These are phyloP conservation scores for Syzygium syzygioides DNA, from an alignment of 441 rosid species.

Conservation along the genomic window DNA sequence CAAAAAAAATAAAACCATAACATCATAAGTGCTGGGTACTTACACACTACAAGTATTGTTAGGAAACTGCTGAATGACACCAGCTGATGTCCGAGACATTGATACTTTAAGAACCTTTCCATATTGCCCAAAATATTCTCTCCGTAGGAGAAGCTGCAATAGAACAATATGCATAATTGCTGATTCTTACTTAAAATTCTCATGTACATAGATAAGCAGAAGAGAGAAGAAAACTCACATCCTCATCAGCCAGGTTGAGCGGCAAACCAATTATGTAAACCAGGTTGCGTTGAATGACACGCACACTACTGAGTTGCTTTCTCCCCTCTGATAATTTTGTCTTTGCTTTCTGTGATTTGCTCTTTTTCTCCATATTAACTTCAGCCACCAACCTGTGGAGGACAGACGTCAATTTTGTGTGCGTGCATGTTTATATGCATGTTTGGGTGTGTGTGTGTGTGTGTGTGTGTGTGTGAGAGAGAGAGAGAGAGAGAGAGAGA, in stretches of 20 bases:
- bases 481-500: background rate
- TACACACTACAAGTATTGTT: constrained; percentile 74
- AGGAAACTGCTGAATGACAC: constrained; percentile 63
- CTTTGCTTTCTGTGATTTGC: constrained; percentile 45
- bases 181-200: background rate
- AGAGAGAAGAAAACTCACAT: constrained; percentile 17
- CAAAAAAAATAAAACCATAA: background rate
- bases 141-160: constrained; percentile 42
- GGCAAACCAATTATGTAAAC: constrained; percentile 62
- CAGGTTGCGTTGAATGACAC: constrained; percentile 51
- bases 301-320: constrained; percentile 36
- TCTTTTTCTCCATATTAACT: constrained; percentile 38
- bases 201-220: background rate
- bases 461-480: background rate
- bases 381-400: constrained; percentile 37
- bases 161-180: background rate
- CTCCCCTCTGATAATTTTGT: constrained; percentile 47
- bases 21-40: constrained; percentile 6
- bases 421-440: background rate
- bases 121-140: constrained; percentile 76
- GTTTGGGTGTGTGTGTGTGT: background rate
- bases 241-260: constrained; percentile 51
- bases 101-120: constrained; percentile 83
- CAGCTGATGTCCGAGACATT: constrained; percentile 63
- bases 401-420: background rate